These are phyloP conservation scores for Raphanus raphanistrum DNA, from an alignment of 345 rosid genomes.

Conservation along the genomic window DNA sequence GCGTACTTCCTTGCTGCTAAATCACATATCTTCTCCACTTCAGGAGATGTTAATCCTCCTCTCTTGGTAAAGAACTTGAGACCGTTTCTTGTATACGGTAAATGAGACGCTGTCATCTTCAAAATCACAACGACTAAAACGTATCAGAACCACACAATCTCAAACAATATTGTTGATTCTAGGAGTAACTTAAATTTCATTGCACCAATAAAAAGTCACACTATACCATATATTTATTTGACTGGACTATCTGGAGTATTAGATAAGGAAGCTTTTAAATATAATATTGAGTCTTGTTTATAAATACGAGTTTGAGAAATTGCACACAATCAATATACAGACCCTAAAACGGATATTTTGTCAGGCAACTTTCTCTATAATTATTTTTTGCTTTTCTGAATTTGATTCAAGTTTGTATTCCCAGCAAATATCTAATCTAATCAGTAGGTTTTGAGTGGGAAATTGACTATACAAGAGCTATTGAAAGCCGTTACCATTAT, in stretches of 20 bases:
- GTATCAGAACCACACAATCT: neutral
- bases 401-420: neutral
- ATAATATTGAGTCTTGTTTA: no score
- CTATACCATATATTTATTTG: neutral
- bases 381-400: neutral
- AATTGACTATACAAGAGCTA: neutral
- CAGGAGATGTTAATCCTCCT: conserved; percentile 82
- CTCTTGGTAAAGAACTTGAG: conserved; percentile 82
- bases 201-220: neutral
- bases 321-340: no score
- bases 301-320: no score
- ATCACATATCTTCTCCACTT: conserved; percentile 83
- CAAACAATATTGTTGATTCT: neutral
- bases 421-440: neutral
- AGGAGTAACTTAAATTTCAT: neutral
- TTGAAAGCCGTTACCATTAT: conserved; percentile 56
- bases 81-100: conserved; percentile 89
- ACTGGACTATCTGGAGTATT: neutral
- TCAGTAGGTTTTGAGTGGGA: neutral
- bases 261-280: no score
- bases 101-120: conserved; percentile 95
- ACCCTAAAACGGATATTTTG: no score
- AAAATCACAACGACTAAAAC: conserved; percentile 8
- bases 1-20: conserved; percentile 73
- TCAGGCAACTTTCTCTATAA: neutral